Evolutionary conservation across 352 stramenopile species (phyloP).

Genomic region (Phytopythium cucurbitacearum): DNA sequence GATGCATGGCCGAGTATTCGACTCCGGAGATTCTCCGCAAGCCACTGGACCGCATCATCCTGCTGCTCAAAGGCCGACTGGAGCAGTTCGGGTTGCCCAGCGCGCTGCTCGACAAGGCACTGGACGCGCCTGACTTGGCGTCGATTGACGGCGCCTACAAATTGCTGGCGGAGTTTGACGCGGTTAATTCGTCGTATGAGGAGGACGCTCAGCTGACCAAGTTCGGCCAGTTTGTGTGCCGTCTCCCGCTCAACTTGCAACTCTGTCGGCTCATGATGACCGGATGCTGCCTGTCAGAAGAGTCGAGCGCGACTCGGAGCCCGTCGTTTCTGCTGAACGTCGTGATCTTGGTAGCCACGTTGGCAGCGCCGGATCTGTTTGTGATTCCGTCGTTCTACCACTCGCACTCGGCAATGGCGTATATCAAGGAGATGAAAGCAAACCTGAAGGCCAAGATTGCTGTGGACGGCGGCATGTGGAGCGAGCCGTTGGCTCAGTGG

Average conservation of each 20-base stretch:
- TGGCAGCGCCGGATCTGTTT: slow-evolving; percentile 69
- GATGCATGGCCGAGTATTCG: slow-evolving; percentile 77
- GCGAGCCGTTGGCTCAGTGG: slow-evolving; percentile 74
- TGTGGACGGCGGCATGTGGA: slow-evolving; percentile 60
- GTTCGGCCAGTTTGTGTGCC: slow-evolving; percentile 77
- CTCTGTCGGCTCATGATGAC: slow-evolving; percentile 74
- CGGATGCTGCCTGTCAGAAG: slow-evolving; percentile 35
- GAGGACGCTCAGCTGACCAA: slow-evolving; percentile 52
- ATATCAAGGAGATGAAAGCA: slow-evolving; percentile 74
- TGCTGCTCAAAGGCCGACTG: slow-evolving; percentile 74
- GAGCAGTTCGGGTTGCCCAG: slow-evolving; percentile 68
- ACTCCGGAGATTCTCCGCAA: slow-evolving; percentile 81
- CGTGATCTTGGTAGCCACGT: slow-evolving; percentile 62
- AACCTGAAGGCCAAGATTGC: slow-evolving; percentile 66
- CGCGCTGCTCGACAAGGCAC: slow-evolving; percentile 53
- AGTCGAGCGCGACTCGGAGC: slow-evolving; percentile 19
- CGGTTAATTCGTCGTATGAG: slow-evolving; percentile 60
- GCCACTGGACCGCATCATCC: slow-evolving; percentile 72
- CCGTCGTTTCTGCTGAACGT: slow-evolving; percentile 46
- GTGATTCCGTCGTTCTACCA: slow-evolving; percentile 82
- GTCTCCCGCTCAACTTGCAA: slow-evolving; percentile 71
- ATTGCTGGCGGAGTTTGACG: slow-evolving; percentile 58
- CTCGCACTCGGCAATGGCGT: slow-evolving; percentile 46
- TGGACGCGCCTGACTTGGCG: slow-evolving; percentile 60
- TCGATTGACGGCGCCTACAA: slow-evolving; percentile 81